Conservation (phyloP, 352 stramenopile genomes). For the Globisporangium alternatum region DNA sequence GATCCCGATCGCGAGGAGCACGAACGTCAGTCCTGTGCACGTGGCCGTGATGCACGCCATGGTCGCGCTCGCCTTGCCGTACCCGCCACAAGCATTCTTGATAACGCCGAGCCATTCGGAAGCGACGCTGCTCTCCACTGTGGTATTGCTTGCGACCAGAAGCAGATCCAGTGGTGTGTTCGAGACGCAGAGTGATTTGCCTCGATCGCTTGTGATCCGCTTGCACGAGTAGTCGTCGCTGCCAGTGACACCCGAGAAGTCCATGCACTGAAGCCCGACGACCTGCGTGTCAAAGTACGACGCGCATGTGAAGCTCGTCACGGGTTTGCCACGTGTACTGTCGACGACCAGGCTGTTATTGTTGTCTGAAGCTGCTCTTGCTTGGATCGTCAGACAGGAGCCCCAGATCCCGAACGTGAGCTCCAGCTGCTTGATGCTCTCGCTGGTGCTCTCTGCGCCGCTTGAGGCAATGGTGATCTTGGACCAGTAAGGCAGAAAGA, state of each 20-base stretch:
- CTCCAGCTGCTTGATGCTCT: constrained; percentile 25
- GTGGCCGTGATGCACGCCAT: constrained; percentile 28
- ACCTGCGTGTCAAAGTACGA: constrained; percentile 34
- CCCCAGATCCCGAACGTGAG: constrained; percentile 54
- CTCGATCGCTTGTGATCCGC: constrained; percentile 21
- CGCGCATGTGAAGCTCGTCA: constrained; percentile 39
- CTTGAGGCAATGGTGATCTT: constrained; percentile 14
- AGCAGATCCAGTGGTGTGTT: constrained; percentile 31
- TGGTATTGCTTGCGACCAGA: constrained; percentile 9
- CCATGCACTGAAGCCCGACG: constrained; percentile 29
- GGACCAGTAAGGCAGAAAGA: constrained; percentile 61
- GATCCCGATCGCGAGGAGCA: constrained; percentile 40
- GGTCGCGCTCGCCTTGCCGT: constrained; percentile 26
- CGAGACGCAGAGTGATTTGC: constrained; percentile 28
- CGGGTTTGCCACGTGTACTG: constrained; percentile 1
- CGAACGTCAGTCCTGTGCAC: constrained; percentile 21
- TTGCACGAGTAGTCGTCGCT: constrained; percentile 15
- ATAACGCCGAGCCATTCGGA: constrained; percentile 40
- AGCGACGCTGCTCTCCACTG: background rate
- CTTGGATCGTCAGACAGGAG: constrained; percentile 46
- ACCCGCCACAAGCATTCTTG: constrained; percentile 35
- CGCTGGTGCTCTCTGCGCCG: background rate
- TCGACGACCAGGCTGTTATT: constrained; percentile 7
- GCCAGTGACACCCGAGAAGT: constrained; percentile 1
- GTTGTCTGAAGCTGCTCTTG: background rate